These are phyloP conservation scores for Psilocybe azurescens DNA, from an alignment of 768 basidiomycete genomes.

Conservation along the genomic window DNA sequence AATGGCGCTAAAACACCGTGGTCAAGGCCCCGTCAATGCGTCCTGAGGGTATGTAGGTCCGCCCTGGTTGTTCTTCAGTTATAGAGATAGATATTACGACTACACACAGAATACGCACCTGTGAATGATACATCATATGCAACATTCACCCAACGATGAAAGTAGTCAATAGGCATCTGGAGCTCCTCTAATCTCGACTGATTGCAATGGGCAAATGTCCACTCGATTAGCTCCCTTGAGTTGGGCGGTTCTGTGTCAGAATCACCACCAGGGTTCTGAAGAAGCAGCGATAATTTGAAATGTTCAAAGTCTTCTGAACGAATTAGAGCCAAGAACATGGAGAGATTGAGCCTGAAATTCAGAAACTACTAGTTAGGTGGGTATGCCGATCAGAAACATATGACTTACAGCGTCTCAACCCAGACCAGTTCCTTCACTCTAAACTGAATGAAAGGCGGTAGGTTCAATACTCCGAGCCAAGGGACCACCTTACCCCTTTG, in stretches of 20 bases:
- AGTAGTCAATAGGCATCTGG: background rate
- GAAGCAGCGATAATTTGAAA: background rate
- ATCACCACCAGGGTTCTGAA: background rate
- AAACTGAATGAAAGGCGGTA: background rate
- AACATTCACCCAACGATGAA: slow-evolving; percentile 2
- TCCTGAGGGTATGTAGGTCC: background rate
- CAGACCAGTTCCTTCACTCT: background rate
- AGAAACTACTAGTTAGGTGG: background rate
- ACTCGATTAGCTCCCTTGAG: background rate
- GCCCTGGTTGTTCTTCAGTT: background rate
- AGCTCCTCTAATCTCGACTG: background rate
- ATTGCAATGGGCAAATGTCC: background rate
- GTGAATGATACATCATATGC: background rate
- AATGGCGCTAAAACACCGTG: slow-evolving; percentile 1
- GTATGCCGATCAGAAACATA: background rate
- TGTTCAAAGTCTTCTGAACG: background rate
- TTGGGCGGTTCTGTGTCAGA: background rate
- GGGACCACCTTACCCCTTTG: background rate
- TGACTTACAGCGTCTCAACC: background rate
- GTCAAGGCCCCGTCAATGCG: background rate
- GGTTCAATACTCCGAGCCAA: background rate
- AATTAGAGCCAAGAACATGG: background rate
- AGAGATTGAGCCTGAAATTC: background rate
- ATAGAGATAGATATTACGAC: background rate
- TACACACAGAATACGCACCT: background rate